Evolutionary conservation across 345 rosid genomes (phyloP), one percentile per base, ranked within the genome.

Genomic region (Gynandropsis gynandra): DNA sequence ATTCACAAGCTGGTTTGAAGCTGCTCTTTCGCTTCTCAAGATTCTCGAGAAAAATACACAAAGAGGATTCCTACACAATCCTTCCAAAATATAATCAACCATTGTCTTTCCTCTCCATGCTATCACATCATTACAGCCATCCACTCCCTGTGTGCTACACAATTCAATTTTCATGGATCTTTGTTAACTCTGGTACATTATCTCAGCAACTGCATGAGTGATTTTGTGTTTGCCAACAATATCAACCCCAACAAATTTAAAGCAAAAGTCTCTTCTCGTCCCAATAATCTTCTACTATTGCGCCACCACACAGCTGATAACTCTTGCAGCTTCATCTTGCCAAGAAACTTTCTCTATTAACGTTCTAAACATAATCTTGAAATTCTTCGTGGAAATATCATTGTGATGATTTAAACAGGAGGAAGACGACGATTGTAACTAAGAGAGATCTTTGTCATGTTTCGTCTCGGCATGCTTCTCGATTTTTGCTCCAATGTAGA

Each of bases 251-350:
- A 67, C 66, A 56, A 85, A 78, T 64, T 71, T 73, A 37, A 85
- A 59, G 90, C 95, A 85, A 34, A 80, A 52, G 60, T 82, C 85
- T 37, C n/a, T n/a, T n/a, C n/a, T n/a, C n/a, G n/a, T n/a, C n/a
- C n/a, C n/a, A n/a, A n/a, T n/a, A n/a, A n/a, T n/a, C n/a, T n/a
- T n/a, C n/a, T n/a, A n/a, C n/a, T n/a, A n/a, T n/a, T n/a, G n/a
- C n/a, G n/a, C n/a, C n/a, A n/a, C n/a, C n/a, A n/a, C n/a, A n/a
- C n/a, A n/a, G n/a, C n/a, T n/a, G n/a, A n/a, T n/a, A n/a, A n/a
- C n/a, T n/a, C n/a, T n/a, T n/a, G n/a, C n/a, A n/a, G n/a, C n/a
- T n/a, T n/a, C n/a, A n/a, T n/a, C n/a, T n/a, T n/a, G n/a, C n/a
- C n/a, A n/a, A n/a, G n/a, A n/a, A n/a, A n/a, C n/a, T n/a, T n/a